Conservation (phyloP, 176 grass and related monocot species). For the Cenchrus purpureus region DNA sequence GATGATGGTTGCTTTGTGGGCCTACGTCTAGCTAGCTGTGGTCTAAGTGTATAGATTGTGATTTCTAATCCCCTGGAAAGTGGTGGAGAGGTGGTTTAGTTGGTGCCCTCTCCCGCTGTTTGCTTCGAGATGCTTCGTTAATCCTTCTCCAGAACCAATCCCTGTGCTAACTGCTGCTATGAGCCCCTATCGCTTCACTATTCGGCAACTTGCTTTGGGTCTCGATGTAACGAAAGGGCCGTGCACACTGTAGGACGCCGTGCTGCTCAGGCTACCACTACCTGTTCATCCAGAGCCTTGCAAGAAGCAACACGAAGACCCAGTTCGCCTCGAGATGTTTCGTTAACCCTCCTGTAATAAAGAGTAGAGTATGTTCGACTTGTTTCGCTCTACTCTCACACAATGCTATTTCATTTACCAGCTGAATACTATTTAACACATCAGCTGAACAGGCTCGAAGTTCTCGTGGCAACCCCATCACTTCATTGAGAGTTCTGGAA, state of each 20-base stretch:
- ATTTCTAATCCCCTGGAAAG: not conserved
- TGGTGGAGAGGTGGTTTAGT: conserved; percentile 19
- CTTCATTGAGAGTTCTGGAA: not conserved
- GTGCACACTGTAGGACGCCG: not conserved
- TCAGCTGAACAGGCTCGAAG: not conserved
- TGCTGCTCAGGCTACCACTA: not conserved
- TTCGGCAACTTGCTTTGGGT: not conserved
- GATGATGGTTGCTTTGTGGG: conserved; percentile 36
- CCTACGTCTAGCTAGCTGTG: conserved; percentile 18
- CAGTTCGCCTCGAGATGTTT: not conserved
- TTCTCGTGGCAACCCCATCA: not conserved
- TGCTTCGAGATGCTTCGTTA: conserved; percentile 11
- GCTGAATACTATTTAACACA: too few relatives aligned
- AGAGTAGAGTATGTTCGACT: too few relatives aligned
- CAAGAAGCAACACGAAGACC: not conserved
- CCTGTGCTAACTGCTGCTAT: not conserved
- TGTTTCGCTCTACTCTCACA: too few relatives aligned
- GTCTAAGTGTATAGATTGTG: conserved; percentile 19
- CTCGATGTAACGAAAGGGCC: not conserved
- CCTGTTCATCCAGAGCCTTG: not conserved
- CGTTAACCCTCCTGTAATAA: not conserved
- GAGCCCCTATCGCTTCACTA: not conserved
- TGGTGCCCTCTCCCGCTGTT: conserved; percentile 5
- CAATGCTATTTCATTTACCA: too few relatives aligned
- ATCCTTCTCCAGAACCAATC: not conserved